Evolutionary conservation across 139 green algal species (phyloP).

Genomic region (Micractinium sp.): DNA sequence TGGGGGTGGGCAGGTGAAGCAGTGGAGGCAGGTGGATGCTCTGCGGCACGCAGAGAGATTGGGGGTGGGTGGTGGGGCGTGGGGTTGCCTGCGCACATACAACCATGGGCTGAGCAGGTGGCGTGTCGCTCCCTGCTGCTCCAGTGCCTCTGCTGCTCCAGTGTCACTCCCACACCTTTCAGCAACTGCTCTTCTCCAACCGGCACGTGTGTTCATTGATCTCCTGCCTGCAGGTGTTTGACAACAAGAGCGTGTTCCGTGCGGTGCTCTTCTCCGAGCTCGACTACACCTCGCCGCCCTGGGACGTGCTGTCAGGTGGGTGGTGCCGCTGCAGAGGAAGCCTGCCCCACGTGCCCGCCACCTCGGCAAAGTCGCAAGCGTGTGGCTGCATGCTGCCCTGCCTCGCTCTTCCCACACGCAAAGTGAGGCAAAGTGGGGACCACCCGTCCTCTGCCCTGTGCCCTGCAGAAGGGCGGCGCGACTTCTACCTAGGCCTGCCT

Average conservation of each 20-base stretch:
- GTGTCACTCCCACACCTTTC: too few relatives aligned
- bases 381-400: background rate
- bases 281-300: slow-evolving; percentile 72
- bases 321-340: background rate
- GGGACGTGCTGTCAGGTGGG: slow-evolving; percentile 52
- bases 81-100: background rate
- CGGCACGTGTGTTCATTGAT: background rate
- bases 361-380: background rate
- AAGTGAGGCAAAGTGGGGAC: background rate
- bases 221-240: slow-evolving; percentile 2
- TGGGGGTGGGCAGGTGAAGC: too few relatives aligned
- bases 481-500: background rate
- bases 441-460: too few relatives aligned
- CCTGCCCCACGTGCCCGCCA: background rate
- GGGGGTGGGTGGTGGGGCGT: background rate
- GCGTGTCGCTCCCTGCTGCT: background rate
- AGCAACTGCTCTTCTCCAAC: too few relatives aligned
- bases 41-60: too few relatives aligned
- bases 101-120: background rate
- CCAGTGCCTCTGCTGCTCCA: background rate
- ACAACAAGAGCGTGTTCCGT: slow-evolving; percentile 68
- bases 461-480: too few relatives aligned
- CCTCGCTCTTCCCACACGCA: background rate
- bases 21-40: too few relatives aligned
- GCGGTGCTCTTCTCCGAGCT: slow-evolving; percentile 75